phyloP scores from a whole-genome alignment of 345 rosid genomes.

The Microthlaspi erraticum region DNA sequence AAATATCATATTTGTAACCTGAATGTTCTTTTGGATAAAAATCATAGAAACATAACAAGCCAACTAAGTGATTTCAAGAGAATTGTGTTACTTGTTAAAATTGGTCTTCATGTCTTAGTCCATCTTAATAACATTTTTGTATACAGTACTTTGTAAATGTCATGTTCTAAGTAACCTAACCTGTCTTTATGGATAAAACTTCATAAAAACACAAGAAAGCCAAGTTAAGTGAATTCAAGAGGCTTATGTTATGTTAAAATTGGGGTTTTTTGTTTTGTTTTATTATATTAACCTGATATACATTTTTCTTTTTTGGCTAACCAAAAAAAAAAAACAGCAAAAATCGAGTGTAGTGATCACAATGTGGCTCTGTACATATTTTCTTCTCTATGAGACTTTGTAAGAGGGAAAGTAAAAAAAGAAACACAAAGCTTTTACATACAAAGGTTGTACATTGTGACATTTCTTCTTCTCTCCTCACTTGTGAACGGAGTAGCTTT shows the following conservation, averaged over 20 bases:
- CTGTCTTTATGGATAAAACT: too few species aligned
- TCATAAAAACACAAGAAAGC: too few species aligned
- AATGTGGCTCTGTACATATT: slow-evolving; percentile 61
- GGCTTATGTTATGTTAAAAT: background rate
- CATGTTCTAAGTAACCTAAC: slow-evolving; percentile 8
- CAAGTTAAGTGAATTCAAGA: too few species aligned
- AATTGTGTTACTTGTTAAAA: too few species aligned
- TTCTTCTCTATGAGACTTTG: slow-evolving; percentile 53
- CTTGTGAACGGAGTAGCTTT: slow-evolving; percentile 72
- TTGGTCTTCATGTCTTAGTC: too few species aligned
- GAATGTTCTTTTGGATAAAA: too few species aligned
- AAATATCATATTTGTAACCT: too few species aligned
- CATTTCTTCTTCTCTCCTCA: slow-evolving; percentile 35
- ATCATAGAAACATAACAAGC: too few species aligned
- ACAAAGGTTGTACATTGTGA: slow-evolving; percentile 20
- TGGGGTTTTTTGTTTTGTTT: background rate
- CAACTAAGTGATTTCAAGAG: too few species aligned
- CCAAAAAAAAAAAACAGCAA: slow-evolving; percentile 28
- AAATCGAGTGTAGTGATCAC: slow-evolving; percentile 31
- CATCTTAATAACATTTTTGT: background rate
- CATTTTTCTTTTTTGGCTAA: slow-evolving; percentile 28
- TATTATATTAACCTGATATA: slow-evolving; percentile 26
- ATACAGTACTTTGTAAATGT: slow-evolving; percentile 6
- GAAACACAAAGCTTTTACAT: slow-evolving; percentile 60
- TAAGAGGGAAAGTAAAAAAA: slow-evolving; percentile 24